Base-by-base conservation (phyloP, 805 yeast species). In the Zygosaccharomyces pseudorouxii region DNA sequence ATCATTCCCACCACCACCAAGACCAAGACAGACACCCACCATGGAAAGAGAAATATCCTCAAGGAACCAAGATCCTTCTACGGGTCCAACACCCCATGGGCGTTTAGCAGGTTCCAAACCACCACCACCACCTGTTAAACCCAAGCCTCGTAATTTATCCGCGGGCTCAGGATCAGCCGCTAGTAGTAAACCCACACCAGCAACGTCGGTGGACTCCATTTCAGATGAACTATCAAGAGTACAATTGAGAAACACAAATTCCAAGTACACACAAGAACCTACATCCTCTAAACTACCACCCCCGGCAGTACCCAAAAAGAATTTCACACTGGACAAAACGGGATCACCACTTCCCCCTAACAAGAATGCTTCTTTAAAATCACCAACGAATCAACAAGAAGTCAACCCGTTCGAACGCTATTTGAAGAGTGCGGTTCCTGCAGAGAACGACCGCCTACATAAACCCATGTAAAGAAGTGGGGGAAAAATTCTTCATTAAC, bases 361-460 rank as follows among this genome's bases (percentile, higher is more conserved):
- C 14, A 54, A 57, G 27, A 47, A 52, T 7, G 22, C 48, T 8
- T 43, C 48, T 5, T 43, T 53, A 25, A 42, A 35, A 31, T 30
- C 45, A 11, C 23, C 41, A 19, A 30, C 33, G 5, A 41, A 35
- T 23, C 38, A 36, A 23, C 42, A 38, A 20, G 63, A 62, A 4
- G 54, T 52, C 11, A 70, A 71, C 50, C 74, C 75, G 18, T 71
- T 71, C 54, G 58, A 60, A 7, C 59, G 63, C 18, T 71, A 71
- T 40, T 52, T 68, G 49, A 69, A 59, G 48, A 63, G 65, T 35
- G 74, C 70, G 7, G 75, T 71, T 10, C 75, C 75, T 1, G 48
- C 60, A 31, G 64, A 65, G 28, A 59, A 63, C 23, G 69, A 71
- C 43, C 59, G 72, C 16, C 58, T 70, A 37, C 68, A 64, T 38